These are phyloP conservation scores for Globomyces pollinis-pini DNA, from an alignment of 192 early-diverging fungal species.

Conservation along the genomic window DNA sequence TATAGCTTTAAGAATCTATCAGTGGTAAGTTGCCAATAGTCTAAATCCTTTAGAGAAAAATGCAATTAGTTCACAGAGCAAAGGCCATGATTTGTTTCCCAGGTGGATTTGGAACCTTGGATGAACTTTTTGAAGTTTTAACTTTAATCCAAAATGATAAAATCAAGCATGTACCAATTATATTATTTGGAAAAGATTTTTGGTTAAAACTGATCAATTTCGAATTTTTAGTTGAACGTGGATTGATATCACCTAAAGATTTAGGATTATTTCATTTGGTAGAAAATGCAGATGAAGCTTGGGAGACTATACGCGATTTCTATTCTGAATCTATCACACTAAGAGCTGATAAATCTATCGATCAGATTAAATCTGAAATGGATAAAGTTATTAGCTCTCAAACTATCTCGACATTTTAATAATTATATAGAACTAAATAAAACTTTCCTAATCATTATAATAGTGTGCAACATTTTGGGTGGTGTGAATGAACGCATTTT, in stretches of 20 bases:
- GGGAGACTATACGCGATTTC: not conserved
- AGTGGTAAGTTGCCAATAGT: conserved; percentile 2
- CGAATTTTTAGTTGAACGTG: conserved; percentile 11
- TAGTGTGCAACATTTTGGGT: too few relatives aligned
- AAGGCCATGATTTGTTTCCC: conserved; percentile 27
- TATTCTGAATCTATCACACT: too few relatives aligned
- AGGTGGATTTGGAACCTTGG: conserved; percentile 31
- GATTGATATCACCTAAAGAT: conserved; percentile 17
- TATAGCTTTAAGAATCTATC: conserved; percentile 32
- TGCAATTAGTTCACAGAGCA: conserved; percentile 28
- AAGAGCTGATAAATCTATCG: too few relatives aligned
- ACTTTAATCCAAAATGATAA: conserved; percentile 31
- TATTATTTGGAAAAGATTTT: conserved; percentile 27
- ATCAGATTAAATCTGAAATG: too few relatives aligned
- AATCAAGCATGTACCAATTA: conserved; percentile 24
- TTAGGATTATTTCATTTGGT: conserved; percentile 14
- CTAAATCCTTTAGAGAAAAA: conserved; percentile 13
- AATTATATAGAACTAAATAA: too few relatives aligned
- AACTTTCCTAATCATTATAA: too few relatives aligned
- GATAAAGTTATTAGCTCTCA: too few relatives aligned
- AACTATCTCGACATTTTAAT: too few relatives aligned
- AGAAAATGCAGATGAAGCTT: conserved; percentile 24
- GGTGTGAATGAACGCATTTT: too few relatives aligned
- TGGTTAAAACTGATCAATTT: conserved; percentile 24
- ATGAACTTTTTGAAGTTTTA: conserved; percentile 32